Evolutionary conservation across 139 green algal species (phyloP), one percentile per base, ranked within the genome.

Genomic region (Ostreobium quekettii): DNA sequence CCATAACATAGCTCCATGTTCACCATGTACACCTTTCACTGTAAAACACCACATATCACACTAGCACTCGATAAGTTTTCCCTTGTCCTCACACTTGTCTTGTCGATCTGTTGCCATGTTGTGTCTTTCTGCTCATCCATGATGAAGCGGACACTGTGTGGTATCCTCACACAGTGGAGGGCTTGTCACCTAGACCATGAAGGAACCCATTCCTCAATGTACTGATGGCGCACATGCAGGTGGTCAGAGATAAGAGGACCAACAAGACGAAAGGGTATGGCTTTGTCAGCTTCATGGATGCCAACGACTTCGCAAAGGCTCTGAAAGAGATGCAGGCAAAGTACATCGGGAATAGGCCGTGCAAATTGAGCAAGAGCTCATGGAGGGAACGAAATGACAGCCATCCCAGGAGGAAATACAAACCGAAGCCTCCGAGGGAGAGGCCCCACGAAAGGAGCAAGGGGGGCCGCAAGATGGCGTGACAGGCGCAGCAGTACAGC

Each of bases 241-340:
- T 97, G 4, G 84, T 97, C 19, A 77, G 79, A 2, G 82, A 96
- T 74, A 83, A 83, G 58, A 72, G 67, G 32, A 87, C 78, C 24
- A 83, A 85, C 66, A 95, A 96, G 75, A 86, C 61, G 69, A 95
- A 90, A 71, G 93, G 92, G 39, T 99, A 85, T 71, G 93, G 93
- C 36, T 97, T 99, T 77, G 92, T 97, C 37, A 91, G 78, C 30
- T 89, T 98, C 7, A 46, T 76, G 29, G 89, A 97, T 66, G 59
- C 66, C 22, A 64, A 76, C 32, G 92, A 97, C 71, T 91, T 89
- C 33, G 87, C 86, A 4, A 85, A 81, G 39, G 90, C 84, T 59
- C 72, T 96, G 38, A 73, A 78, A 6, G 91, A 97, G 68, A 91
- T 92, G 84, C 79, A 95, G 28, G 89, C 86, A 57, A 91, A 92